Base-by-base conservation (phyloP, 75 land plant species). In the Larix kaempferi region DNA sequence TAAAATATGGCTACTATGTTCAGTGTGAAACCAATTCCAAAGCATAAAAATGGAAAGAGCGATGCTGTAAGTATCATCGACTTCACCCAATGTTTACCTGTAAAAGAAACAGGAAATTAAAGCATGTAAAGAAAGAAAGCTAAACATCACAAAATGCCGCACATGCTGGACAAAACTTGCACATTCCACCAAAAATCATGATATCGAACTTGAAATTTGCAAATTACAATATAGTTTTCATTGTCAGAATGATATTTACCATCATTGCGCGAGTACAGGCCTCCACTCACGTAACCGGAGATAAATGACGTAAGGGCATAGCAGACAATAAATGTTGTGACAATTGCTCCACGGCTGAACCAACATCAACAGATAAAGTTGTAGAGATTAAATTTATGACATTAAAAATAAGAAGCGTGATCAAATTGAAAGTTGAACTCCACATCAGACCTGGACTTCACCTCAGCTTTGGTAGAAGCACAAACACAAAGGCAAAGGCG, bases 321-420 rank as follows among this genome's bases (percentile, higher is more conserved):
- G 82, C 83, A 79, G 25, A 82, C 62, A 59, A 82, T 82, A 41
- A 82, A 82, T 49, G 83, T 80, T 71, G 83, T 82, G 33, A 82
- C 83, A 71, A 82, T 82, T 79, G 83, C 83, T 82, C 83, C 83
- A 56, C 83, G 83, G 39, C 83, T 82, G 73, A 69, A 69, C 73
- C 44, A 39, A 69, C 72, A 69, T 69, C 54, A 69, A 69, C 12
- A 69, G 49, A 69, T 37, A 17, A 69, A 69, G 72, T n/a, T 69
- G 13, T n/a, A 35, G 19, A 69, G 49, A 22, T 73, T 54, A 73
- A 73, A 56, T 73, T 73, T 54, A 55, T 15, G 14, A 6, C 35
- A 27, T 49, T 55, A 12, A 73, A 73, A 55, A 73, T 33, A 55
- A 12, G 35, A 15, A 17, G 22, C 54, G 5, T 73, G 22, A 27